These are phyloP conservation scores for Oryza longistaminata DNA, from an alignment of 176 grass and related monocot species.

Conservation along the genomic window DNA sequence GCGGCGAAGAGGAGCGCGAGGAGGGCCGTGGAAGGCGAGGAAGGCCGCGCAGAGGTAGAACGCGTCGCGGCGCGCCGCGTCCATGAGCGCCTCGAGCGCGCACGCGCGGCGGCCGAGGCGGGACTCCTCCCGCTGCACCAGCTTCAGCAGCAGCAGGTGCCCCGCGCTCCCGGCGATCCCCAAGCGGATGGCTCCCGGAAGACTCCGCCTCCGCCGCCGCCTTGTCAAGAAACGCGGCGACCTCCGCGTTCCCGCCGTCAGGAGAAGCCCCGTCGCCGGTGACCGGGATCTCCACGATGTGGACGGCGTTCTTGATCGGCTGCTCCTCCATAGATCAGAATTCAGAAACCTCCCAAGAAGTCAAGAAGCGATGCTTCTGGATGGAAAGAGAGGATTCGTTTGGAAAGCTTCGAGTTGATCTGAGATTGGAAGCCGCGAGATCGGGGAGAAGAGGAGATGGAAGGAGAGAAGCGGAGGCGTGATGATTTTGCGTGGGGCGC, in stretches of 20 bases:
- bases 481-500: not conserved
- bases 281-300: slow-evolving; percentile 49
- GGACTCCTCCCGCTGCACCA: slow-evolving; percentile 84
- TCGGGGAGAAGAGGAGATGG: not conserved
- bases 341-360: not conserved
- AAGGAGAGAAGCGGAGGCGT: too few species aligned
- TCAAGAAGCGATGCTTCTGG: not conserved
- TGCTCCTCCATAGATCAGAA: slow-evolving; percentile 18
- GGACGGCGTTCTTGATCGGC: slow-evolving; percentile 28
- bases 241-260: not conserved
- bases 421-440: slow-evolving; percentile 30
- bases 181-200: slow-evolving; percentile 55
- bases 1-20: slow-evolving; percentile 78
- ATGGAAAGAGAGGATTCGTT: slow-evolving; percentile 2
- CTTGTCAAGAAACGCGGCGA: slow-evolving; percentile 16
- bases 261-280: not conserved
- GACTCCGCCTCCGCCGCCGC: too few species aligned
- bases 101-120: slow-evolving; percentile 51
- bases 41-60: slow-evolving; percentile 89
- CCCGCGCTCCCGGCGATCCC: slow-evolving; percentile 76
- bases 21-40: slow-evolving; percentile 78
- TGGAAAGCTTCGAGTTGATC: slow-evolving; percentile 41
- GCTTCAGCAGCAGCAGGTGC: slow-evolving; percentile 89
- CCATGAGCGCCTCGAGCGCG: slow-evolving; percentile 66
- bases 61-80: slow-evolving; percentile 57